A percentile compares a stretch with the other conserved stretches of the same genome.
Evolutionary conservation across 1,284 basidiomycete genomes (phyloP).

Genomic region (Cutaneotrichosporon sp.): DNA sequence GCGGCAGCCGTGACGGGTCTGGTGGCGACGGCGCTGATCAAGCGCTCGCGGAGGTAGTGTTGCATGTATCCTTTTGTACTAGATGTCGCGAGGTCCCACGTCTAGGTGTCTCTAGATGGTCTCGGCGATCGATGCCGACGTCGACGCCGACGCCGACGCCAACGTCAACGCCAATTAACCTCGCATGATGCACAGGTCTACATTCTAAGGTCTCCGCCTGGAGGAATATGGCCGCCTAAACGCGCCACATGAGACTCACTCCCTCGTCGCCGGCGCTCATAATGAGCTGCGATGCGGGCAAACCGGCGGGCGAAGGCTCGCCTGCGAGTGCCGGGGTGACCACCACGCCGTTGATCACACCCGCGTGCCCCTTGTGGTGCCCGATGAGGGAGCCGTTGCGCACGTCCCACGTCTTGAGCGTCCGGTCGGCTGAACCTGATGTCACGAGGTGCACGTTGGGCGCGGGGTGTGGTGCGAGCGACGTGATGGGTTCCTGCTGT

Average conservation of each 20-base stretch:
- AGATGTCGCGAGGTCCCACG: no score
- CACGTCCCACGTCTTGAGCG: slow-evolving; percentile 88
- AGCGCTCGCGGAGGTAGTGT: slow-evolving; percentile 62
- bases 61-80: slow-evolving; percentile 8
- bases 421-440: slow-evolving; percentile 80
- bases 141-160: no score
- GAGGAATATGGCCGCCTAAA: neutral
- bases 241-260: slow-evolving; percentile 65
- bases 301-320: slow-evolving; percentile 43
- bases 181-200: slow-evolving; percentile 13
- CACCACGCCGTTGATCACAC: slow-evolving; percentile 73
- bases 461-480: slow-evolving; percentile 68
- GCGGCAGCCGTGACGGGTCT: slow-evolving; percentile 82
- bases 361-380: slow-evolving; percentile 80
- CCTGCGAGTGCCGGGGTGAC: slow-evolving; percentile 56
- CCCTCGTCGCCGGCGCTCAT: slow-evolving; percentile 85
- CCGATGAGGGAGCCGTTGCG: slow-evolving; percentile 75
- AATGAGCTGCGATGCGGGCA: slow-evolving; percentile 56
- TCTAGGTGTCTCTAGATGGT: no score
- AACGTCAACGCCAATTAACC: neutral
- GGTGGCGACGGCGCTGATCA: slow-evolving; percentile 75
- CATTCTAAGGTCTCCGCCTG: neutral
- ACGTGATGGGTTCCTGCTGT: slow-evolving; percentile 75
- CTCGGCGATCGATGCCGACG: neutral
- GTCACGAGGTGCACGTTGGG: slow-evolving; percentile 70